Evolutionary conservation across 345 rosid genomes (phyloP).

Genomic region (Citrus reticulata): DNA sequence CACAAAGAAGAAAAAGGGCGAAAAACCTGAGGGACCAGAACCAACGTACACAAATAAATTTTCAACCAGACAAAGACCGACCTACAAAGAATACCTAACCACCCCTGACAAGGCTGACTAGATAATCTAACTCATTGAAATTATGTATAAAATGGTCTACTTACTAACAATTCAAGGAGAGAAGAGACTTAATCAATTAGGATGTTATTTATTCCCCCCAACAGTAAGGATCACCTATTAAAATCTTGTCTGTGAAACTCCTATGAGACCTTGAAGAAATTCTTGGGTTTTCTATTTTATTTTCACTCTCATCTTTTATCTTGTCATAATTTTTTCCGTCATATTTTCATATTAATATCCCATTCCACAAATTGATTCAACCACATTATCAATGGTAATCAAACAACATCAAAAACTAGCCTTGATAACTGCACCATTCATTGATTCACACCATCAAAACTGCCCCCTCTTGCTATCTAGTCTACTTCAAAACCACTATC

Average conservation of each 20-base stretch:
- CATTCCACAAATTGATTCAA: not conserved
- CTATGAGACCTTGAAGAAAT: not conserved
- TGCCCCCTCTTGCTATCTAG: not conserved
- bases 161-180: no score
- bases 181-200: no score
- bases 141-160: no score
- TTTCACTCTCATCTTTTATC: not conserved
- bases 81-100: no score
- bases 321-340: not conserved
- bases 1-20: not conserved
- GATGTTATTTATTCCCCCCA: not conserved
- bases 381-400: not conserved
- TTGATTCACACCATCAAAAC: not conserved
- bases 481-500: not conserved
- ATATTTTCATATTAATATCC: not conserved
- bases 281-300: not conserved
- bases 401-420: not conserved
- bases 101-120: no score
- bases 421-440: not conserved
- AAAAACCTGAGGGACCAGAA: no score
- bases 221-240: not conserved
- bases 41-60: no score
- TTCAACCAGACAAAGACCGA: no score
- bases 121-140: no score
- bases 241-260: not conserved